Evolutionary conservation across 164 flowering plant species (phyloP).

Genomic region (Nymphaea thermarum): DNA sequence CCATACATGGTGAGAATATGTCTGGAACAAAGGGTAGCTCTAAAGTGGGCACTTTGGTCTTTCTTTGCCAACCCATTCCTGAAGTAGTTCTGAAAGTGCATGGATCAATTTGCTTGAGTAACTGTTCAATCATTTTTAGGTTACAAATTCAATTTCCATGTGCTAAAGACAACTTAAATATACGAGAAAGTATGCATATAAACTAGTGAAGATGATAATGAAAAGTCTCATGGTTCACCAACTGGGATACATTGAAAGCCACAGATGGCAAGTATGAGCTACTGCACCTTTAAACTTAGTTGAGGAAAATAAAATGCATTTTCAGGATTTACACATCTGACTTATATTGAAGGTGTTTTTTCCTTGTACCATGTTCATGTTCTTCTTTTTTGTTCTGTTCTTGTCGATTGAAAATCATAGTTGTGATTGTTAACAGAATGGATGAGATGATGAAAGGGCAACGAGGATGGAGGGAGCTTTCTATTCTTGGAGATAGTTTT

Average conservation of each 20-base stretch:
- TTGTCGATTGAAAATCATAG: background rate
- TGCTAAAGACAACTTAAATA: too few relatives aligned
- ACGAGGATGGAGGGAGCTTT: conserved; percentile 98
- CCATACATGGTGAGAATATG: too few relatives aligned
- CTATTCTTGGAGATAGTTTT: conserved; percentile 83
- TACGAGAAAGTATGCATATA: too few relatives aligned
- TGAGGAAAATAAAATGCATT: background rate
- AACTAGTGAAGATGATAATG: too few relatives aligned
- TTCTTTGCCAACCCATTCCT: too few relatives aligned
- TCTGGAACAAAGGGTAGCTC: too few relatives aligned
- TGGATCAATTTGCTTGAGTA: background rate
- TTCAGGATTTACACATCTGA: background rate
- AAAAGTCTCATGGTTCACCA: background rate
- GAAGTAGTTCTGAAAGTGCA: background rate
- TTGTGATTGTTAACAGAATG: conserved; percentile 52
- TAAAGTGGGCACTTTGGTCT: too few relatives aligned
- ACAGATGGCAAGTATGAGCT: too few relatives aligned
- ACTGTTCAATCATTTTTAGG: background rate
- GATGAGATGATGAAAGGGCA: conserved; percentile 99
- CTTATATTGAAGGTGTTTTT: background rate
- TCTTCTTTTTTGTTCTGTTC: background rate
- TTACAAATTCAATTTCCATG: too few relatives aligned
- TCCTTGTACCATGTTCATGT: background rate
- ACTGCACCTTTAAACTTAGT: background rate
- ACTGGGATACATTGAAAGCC: background rate